phyloP scores from a whole-genome alignment of 495 filamentous ascomycete species.

The Penicillium coprophilum region DNA sequence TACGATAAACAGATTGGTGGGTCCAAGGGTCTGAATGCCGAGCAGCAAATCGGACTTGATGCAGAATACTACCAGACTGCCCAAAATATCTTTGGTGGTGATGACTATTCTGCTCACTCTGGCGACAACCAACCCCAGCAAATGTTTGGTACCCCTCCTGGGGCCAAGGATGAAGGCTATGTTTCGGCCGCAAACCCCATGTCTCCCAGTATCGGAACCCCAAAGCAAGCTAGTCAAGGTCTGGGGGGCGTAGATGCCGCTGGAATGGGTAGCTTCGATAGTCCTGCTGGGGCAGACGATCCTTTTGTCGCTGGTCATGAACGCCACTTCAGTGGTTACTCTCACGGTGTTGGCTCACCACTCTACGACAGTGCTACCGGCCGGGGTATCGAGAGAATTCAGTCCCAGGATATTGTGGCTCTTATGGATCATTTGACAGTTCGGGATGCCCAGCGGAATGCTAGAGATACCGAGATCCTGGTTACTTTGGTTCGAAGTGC shows the following conservation, averaged over 20 bases:
- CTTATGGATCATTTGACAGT: constrained; percentile 99
- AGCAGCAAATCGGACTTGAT: constrained; percentile 34
- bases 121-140: constrained; percentile 34
- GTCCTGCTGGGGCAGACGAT: constrained; percentile 62
- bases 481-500: constrained; percentile 91
- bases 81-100: constrained; percentile 36
- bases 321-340: constrained; percentile 82
- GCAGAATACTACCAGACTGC: constrained; percentile 44
- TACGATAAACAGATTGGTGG: constrained; percentile 42
- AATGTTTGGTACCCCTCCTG: constrained; percentile 44
- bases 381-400: constrained; percentile 83
- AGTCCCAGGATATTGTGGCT: constrained; percentile 95
- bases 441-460: constrained; percentile 93
- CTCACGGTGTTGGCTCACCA: constrained; percentile 73
- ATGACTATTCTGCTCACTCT: constrained; percentile 35
- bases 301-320: constrained; percentile 58
- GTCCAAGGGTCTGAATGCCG: constrained; percentile 30
- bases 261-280: constrained; percentile 56
- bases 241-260: constrained; percentile 57
- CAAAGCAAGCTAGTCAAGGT: constrained; percentile 60
- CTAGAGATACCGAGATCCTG: constrained; percentile 93
- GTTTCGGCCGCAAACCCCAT: constrained; percentile 77
- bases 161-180: constrained; percentile 81
- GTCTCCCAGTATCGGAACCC: constrained; percentile 56
- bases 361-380: constrained; percentile 91